These are phyloP conservation scores for Lumnitzera racemosa DNA, from an alignment of 345 rosid species.

Conservation along the genomic window DNA sequence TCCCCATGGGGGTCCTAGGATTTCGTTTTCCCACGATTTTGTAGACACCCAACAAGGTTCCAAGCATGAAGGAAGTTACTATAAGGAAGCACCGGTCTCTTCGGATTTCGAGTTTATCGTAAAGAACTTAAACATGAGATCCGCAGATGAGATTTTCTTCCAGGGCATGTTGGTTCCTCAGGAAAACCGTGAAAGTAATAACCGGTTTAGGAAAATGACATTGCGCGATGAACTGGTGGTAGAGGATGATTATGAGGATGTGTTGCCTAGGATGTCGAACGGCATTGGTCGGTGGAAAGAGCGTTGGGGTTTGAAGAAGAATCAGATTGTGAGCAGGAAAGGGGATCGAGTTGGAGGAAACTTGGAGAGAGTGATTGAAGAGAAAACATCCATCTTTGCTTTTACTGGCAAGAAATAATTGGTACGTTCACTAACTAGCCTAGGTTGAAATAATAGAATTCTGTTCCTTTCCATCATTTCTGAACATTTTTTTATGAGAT, in stretches of 20 bases:
- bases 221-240: constrained; percentile 49
- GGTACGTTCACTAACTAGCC: constrained; percentile 10
- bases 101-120: constrained; percentile 72
- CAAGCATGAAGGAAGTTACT: constrained; percentile 27
- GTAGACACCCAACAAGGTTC: constrained; percentile 33
- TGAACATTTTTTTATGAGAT: too few relatives aligned
- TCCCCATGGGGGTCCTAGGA: constrained; percentile 58
- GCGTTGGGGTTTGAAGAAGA: constrained; percentile 33
- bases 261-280: constrained; percentile 21
- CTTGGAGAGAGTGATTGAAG: constrained; percentile 35
- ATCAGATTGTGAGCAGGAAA: constrained; percentile 15
- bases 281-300: constrained; percentile 52
- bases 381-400: constrained; percentile 17
- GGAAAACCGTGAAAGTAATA: constrained; percentile 28
- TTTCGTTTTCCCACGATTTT: constrained; percentile 86
- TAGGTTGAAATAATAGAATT: constrained; percentile 3
- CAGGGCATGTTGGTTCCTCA: constrained; percentile 63
- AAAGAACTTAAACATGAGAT: constrained; percentile 38
- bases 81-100: constrained; percentile 82
- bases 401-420: constrained; percentile 13
- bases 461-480: background rate
- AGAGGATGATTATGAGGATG: constrained; percentile 21
- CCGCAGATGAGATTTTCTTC: constrained; percentile 78
- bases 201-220: constrained; percentile 41
- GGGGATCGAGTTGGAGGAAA: constrained; percentile 14